A percentile compares a stretch with the other conserved stretches of the same genome.
These are phyloP conservation scores for Penicillium robsamsonii DNA, from an alignment of 495 filamentous ascomycete genomes.

Conservation along the genomic window DNA sequence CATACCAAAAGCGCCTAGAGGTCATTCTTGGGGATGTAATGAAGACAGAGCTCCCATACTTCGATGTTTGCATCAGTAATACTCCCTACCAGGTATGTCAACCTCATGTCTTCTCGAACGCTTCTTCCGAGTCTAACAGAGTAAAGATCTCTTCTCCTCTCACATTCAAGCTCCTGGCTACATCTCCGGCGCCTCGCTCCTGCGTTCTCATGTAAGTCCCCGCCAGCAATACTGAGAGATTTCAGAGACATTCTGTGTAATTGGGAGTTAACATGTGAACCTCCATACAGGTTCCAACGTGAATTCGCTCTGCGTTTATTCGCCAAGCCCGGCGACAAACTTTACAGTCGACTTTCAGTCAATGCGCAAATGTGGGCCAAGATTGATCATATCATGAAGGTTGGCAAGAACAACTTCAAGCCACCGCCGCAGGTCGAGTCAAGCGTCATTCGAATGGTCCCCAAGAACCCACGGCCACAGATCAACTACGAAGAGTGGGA, in stretches of 20 bases:
- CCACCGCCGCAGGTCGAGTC: slow-evolving; percentile 90
- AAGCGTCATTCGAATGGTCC: slow-evolving; percentile 73
- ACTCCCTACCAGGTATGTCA: slow-evolving; percentile 75
- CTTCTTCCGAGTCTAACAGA: slow-evolving; percentile 1
- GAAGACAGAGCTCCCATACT: slow-evolving; percentile 81
- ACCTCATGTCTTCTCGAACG: neutral
- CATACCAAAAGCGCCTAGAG: slow-evolving; percentile 74
- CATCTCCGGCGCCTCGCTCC: slow-evolving; percentile 69
- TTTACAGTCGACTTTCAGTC: slow-evolving; percentile 82
- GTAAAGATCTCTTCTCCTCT: slow-evolving; percentile 81
- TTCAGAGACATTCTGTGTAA: neutral
- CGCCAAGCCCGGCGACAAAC: slow-evolving; percentile 72
- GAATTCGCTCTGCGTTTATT: slow-evolving; percentile 77
- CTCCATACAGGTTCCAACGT: slow-evolving; percentile 49
- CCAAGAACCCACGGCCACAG: slow-evolving; percentile 76
- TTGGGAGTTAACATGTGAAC: slow-evolving; percentile 4
- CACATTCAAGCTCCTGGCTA: slow-evolving; percentile 82
- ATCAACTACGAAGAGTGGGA: slow-evolving; percentile 95
- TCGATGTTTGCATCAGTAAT: slow-evolving; percentile 90
- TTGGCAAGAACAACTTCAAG: slow-evolving; percentile 91
- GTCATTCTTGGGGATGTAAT: slow-evolving; percentile 91
- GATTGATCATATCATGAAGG: slow-evolving; percentile 85
- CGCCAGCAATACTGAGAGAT: neutral
- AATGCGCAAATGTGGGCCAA: slow-evolving; percentile 96
- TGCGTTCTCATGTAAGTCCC: slow-evolving; percentile 79